Evolutionary conservation across 1,284 basidiomycete species (phyloP).

Genomic region (Xerocomus nothofagi): DNA sequence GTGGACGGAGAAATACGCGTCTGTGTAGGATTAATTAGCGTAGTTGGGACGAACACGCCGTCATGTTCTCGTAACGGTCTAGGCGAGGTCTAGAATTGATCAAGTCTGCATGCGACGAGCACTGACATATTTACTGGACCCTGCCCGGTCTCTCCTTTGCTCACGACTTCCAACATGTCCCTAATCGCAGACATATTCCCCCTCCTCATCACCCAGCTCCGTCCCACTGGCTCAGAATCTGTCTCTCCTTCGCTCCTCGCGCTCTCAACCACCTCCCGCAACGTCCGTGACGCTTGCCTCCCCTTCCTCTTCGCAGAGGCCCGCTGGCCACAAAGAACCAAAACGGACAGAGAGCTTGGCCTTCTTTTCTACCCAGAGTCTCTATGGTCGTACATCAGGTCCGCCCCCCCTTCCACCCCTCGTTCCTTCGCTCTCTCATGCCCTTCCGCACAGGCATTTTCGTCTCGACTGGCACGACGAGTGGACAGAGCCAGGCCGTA

Average conservation of each 20-base stretch:
- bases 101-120: background rate
- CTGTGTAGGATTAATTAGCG: constrained; percentile 9
- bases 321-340: constrained; percentile 34
- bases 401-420: background rate
- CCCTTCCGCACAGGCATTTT: constrained; percentile 25
- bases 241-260: constrained; percentile 21
- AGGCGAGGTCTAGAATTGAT: constrained; percentile 21
- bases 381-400: constrained; percentile 35
- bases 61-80: constrained; percentile 21
- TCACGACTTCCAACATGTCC: too few species aligned
- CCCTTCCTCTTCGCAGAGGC: constrained; percentile 35
- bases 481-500: constrained; percentile 35
- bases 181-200: constrained; percentile 37
- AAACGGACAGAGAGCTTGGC: constrained; percentile 20
- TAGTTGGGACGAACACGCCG: constrained; percentile 8
- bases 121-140: constrained; percentile 4
- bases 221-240: background rate
- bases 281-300: constrained; percentile 32
- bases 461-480: constrained; percentile 37
- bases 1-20: constrained; percentile 88
- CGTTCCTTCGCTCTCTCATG: background rate
- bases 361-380: constrained; percentile 32
- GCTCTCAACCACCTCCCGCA: constrained; percentile 27
- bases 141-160: too few species aligned
- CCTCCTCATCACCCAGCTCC: constrained; percentile 33